Evolutionary conservation across 2,329 filamentous ascomycete genomes (phyloP), one percentile per base, ranked within the genome.

Genomic region (Trichoderma oligosporum): DNA sequence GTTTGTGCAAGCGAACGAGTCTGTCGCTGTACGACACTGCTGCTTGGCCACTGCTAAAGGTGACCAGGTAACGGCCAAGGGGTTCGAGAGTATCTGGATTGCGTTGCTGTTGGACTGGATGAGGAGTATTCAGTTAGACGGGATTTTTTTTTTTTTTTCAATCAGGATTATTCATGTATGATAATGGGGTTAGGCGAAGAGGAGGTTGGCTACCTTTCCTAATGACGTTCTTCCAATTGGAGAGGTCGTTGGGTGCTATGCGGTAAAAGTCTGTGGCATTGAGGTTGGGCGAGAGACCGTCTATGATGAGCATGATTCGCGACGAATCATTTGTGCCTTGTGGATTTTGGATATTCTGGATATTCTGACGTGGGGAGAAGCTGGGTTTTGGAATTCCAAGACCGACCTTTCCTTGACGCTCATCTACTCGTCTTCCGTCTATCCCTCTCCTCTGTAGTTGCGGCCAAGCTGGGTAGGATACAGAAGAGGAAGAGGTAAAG

Each of bases 261-360:
- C 88, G 84, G 61, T 83, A 79, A 71, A 93, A 92, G 72, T 93
- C 89, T 62, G 80, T 81, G 63, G 86, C 81, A 18, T 77, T 75
- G 41, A 92, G 77, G 18, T 81, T 78, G 57, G 78, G 78, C 64
- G 81, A 83, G 6, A 82, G 78, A 36, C 82, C 80, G 18, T 75
- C 75, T 35, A 91, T 71, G 39, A 85, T 75, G 38, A 92, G 75
- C 64, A 78, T 76, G 59, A 62, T 33, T 8, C 14, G 20, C 55
- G 60, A 18, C 52, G 18, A 46, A 58, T 42, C 46, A 11, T 31
- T 52, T 18, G 59, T 16, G 46, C 36, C 33, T 45, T 36, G 24
- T n/a, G 20, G 25, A 5, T 55, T 33, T 20, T 55, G 49, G 4
- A 54, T 7, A 35, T 39, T 56, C n/a, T 55, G 49, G 4, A 54